Base-by-base conservation (phyloP, 192 early-diverging fungal species). In the Coemansia sp. region DNA sequence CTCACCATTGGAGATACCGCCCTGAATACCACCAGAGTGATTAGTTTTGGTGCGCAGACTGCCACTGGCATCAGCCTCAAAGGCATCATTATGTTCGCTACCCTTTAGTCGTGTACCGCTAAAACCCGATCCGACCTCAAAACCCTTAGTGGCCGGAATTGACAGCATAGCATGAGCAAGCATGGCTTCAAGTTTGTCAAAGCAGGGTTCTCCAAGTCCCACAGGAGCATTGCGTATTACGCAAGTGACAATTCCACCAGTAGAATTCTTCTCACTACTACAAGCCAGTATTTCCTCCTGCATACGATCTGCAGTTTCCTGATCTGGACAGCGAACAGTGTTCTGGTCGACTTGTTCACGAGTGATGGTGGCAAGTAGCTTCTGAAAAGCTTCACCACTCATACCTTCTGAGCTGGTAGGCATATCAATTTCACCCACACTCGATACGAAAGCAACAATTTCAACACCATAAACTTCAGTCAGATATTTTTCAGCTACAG, bases 131-230 rank as follows among this genome's bases (percentile, higher is more conserved):
- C 97, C 97, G 56, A 98, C 91, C 76, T 99, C 97, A 74, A 99
- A 99, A 20, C 93, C 92, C 76, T 99, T 99, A 21, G 97, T 99
- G 4, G 97, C 95, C 6, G 97, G 97, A 62, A 99, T 96, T 22
- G 94, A 96, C 62, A 99, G 78, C 97, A 99, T 99, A 7, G 95
- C 97, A 70, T 99, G 96, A 6, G 97, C 97, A 57, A 99, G 80
- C 64, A 88, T 78, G 14, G 97, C 96, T 81, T 99, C 96, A 29
- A 98, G 84, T 75, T 99, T 99, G 75, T 99, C 97, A 69, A 99
- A 99, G 78, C 93, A 93, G 17, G 97, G 97, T 78, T 99, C 97
- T 57, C 97, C 97, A 36, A 99, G 84, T 3, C 97, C 97, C 20
- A 84, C 74, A 5, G 97, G 97, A 24, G 88, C 86, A 60, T 95